These are phyloP conservation scores for Colletotrichum sp. DNA, from an alignment of 2,329 filamentous ascomycete genomes.

Conservation along the genomic window DNA sequence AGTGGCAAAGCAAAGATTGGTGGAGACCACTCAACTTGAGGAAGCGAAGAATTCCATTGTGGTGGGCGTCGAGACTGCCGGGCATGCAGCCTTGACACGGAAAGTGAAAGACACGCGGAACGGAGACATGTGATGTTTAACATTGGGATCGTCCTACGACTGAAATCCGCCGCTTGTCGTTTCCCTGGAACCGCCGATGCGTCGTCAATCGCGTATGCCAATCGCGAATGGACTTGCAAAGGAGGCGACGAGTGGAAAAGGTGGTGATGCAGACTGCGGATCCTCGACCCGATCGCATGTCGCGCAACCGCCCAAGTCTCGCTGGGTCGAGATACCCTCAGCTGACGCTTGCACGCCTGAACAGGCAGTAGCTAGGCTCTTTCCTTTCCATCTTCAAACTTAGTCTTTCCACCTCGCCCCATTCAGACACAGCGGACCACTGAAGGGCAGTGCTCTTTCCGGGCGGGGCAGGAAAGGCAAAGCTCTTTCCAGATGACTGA, in stretches of 20 bases:
- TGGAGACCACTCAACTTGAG: background rate
- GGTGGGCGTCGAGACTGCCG: background rate
- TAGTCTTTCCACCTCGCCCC: background rate
- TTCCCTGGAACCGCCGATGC: background rate
- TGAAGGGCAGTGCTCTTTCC: background rate
- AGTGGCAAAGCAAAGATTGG: background rate
- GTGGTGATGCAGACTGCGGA: background rate
- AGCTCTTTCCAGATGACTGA: background rate
- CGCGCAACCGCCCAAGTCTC: background rate
- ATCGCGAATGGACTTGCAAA: background rate
- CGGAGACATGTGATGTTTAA: background rate
- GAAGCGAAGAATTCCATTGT: background rate
- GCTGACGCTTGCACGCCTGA: background rate
- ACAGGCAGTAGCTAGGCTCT: background rate
- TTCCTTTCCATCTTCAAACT: background rate
- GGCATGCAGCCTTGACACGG: background rate
- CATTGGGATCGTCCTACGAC: background rate
- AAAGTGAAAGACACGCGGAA: background rate
- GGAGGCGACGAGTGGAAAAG: background rate
- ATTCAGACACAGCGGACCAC: too few relatives aligned
- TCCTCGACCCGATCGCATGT: background rate
- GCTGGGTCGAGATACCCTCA: background rate
- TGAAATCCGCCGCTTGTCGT: background rate
- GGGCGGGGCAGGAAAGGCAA: background rate
- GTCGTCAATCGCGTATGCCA: background rate